phyloP scores from a whole-genome alignment of 75 land plant species.

The Larix kaempferi region DNA sequence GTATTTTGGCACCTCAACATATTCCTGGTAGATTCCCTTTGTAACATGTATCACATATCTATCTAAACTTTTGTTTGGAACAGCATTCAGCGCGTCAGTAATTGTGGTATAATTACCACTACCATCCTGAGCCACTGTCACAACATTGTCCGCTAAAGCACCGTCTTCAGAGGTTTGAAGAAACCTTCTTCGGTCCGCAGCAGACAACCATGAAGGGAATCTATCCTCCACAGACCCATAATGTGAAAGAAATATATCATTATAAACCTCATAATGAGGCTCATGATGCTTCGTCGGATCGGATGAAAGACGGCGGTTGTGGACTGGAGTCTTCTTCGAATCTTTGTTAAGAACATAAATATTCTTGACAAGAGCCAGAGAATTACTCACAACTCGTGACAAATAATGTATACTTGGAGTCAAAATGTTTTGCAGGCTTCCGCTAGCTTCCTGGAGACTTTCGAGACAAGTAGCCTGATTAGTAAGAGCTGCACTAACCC shows the following conservation, averaged over 20 bases:
- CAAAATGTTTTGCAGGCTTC: constrained; percentile 6
- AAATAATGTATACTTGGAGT: constrained; percentile 10
- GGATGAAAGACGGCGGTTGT: constrained; percentile 9
- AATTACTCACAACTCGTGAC: constrained; percentile 35
- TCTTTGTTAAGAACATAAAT: constrained; percentile 20
- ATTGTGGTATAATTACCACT: too few relatives aligned
- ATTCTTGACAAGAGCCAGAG: constrained; percentile 44
- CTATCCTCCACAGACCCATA: background rate
- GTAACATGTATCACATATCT: too few relatives aligned
- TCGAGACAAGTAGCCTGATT: constrained; percentile 64
- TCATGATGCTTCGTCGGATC: background rate
- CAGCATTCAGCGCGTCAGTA: too few relatives aligned
- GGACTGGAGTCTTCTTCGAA: constrained; percentile 8
- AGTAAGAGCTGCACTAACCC: constrained; percentile 54
- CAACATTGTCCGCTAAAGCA: too few relatives aligned
- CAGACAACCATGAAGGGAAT: constrained; percentile 54
- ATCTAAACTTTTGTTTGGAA: too few relatives aligned
- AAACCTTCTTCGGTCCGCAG: constrained; percentile 15
- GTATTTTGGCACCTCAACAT: too few relatives aligned
- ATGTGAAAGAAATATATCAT: too few relatives aligned
- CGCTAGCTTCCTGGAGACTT: constrained; percentile 31
- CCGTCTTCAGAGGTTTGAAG: background rate
- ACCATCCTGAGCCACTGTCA: too few relatives aligned
- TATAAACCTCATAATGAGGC: too few relatives aligned
- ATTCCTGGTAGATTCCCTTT: too few relatives aligned